Percentiles rank a stretch among this genome's conserved stretches.
Conservation (phyloP, 148 eudicot genomes). For the Pouteria glomerata region DNA sequence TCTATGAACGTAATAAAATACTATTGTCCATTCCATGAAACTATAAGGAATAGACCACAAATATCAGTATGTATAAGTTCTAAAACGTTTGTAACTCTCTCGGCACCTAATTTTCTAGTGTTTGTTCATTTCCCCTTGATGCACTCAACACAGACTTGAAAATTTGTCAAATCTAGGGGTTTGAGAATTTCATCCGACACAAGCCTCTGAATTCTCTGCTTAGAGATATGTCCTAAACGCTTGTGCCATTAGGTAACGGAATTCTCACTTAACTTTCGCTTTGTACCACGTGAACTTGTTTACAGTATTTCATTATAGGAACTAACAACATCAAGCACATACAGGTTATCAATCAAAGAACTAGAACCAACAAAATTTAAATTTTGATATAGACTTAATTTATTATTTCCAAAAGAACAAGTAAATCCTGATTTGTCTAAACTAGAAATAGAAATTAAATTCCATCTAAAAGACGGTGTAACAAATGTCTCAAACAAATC, state of each 20-base stretch:
- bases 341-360: constrained; percentile 5
- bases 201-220: background rate
- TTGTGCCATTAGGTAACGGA: background rate
- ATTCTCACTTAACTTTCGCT: background rate
- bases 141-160: background rate
- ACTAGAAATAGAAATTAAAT: constrained; percentile 1
- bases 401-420: constrained; percentile 7
- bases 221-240: background rate
- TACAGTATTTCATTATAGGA: background rate
- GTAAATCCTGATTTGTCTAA: constrained; percentile 3
- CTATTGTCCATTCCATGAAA: background rate
- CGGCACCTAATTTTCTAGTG: background rate
- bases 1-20: background rate
- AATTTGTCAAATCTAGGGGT: background rate
- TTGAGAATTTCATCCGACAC: background rate
- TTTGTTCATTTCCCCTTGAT: background rate
- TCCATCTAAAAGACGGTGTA: constrained; percentile 8
- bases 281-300: background rate
- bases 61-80: background rate
- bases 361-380: background rate
- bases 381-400: background rate
- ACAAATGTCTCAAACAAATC: background rate
- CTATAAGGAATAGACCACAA: background rate
- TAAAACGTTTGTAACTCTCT: background rate
- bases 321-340: background rate